phyloP scores from a whole-genome alignment of 1,139 yeast species.

The Zygosaccharomyces sapae region DNA sequence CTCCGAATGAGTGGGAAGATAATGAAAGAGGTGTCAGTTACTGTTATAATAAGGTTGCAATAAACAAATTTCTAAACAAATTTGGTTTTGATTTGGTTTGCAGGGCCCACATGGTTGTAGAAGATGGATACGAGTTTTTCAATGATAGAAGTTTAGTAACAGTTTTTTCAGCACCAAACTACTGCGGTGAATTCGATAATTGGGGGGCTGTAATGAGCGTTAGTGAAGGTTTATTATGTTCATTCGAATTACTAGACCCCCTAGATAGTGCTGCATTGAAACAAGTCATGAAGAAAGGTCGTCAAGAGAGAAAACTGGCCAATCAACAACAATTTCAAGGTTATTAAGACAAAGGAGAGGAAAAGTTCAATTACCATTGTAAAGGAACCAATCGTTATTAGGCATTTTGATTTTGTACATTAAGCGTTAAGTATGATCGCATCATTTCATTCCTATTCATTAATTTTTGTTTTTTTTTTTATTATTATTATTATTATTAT shows the following conservation, averaged over 20 bases:
- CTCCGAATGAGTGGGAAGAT: slow-evolving; percentile 95
- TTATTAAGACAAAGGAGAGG: background rate
- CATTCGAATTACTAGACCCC: slow-evolving; percentile 90
- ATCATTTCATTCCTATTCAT: background rate
- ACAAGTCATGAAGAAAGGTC: slow-evolving; percentile 86
- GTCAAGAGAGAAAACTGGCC: slow-evolving; percentile 69
- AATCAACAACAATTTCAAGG: slow-evolving; percentile 31
- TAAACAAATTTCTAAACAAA: slow-evolving; percentile 79
- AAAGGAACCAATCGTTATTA: slow-evolving; percentile 16
- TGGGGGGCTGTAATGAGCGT: slow-evolving; percentile 99
- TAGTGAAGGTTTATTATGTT: slow-evolving; percentile 83
- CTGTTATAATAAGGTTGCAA: slow-evolving; percentile 89
- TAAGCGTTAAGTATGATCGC: slow-evolving; percentile 2
- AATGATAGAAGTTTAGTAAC: slow-evolving; percentile 91
- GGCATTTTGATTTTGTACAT: slow-evolving; percentile 21
- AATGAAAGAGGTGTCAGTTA: slow-evolving; percentile 97
- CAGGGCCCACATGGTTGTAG: slow-evolving; percentile 98
- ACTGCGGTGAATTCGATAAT: slow-evolving; percentile 97
- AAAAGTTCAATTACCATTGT: slow-evolving; percentile 1
- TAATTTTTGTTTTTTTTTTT: slow-evolving; percentile 1
- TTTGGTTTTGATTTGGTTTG: slow-evolving; percentile 93
- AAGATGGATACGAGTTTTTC: slow-evolving; percentile 96
- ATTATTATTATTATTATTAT: background rate
- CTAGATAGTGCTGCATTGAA: slow-evolving; percentile 88
- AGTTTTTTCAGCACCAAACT: slow-evolving; percentile 93